Conservation (phyloP, 73 alveolate species). For the Tetrahymena malaccensis region DNA sequence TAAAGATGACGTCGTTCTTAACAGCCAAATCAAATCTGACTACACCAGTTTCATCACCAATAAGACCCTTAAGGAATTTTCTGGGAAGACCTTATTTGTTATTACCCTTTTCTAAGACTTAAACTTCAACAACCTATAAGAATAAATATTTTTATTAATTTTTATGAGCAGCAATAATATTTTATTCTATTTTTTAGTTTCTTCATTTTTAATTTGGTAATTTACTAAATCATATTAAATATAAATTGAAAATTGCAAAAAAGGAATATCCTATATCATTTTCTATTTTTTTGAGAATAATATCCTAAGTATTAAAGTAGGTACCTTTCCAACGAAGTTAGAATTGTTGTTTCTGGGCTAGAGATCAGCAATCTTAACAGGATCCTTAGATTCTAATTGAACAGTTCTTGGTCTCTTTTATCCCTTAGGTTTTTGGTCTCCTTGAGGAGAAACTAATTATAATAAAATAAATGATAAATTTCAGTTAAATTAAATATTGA, state of each 20-base stretch:
- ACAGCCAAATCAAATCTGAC: background rate
- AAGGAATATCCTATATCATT: background rate
- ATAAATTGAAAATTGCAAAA: too few species aligned
- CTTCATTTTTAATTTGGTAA: background rate
- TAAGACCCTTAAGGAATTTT: background rate
- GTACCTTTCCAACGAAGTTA: background rate
- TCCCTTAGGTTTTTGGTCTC: background rate
- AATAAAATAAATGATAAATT: too few species aligned
- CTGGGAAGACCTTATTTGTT: background rate
- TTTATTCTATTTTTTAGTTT: background rate
- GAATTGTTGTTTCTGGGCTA: background rate
- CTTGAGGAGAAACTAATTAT: background rate
- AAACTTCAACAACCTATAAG: background rate
- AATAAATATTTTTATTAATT: background rate
- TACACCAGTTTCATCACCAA: background rate
- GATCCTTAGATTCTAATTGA: background rate
- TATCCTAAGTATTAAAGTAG: background rate
- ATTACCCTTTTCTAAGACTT: background rate
- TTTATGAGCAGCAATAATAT: background rate
- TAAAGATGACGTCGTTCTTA: background rate
- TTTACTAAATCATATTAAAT: too few species aligned
- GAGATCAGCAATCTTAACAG: background rate
- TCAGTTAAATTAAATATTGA: too few species aligned
- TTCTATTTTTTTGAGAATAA: background rate
- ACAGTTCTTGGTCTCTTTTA: background rate